Conservation (phyloP, 139 green algal genomes). For the Chlorella vulgaris region DNA sequence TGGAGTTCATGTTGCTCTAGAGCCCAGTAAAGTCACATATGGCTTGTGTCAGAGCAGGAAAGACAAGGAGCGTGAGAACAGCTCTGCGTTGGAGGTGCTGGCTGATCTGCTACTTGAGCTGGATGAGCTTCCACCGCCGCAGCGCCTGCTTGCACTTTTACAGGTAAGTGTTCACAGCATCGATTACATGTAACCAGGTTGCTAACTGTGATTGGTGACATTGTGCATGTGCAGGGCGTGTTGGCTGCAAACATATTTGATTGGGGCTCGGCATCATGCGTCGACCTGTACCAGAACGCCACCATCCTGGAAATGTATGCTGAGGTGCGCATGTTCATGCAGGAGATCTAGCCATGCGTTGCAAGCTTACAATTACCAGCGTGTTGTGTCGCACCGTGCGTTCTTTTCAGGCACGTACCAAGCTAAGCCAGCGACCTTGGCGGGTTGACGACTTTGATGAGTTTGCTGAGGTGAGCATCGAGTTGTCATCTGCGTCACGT, state of each 20-base stretch:
- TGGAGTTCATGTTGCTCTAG: no score
- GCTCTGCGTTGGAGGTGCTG: conserved; percentile 87
- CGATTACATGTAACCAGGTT: no score
- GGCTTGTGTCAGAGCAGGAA: no score
- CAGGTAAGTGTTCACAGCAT: conserved; percentile 47
- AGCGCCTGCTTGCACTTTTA: conserved; percentile 83
- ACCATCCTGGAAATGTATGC: conserved; percentile 97
- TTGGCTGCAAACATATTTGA: conserved; percentile 99
- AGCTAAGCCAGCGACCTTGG: conserved; percentile 86
- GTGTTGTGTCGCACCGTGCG: no score
- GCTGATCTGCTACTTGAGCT: conserved; percentile 93
- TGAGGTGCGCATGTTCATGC: conserved; percentile 8
- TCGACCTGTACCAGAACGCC: conserved; percentile 91
- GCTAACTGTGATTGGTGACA: no score
- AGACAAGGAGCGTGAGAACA: conserved; percentile 91
- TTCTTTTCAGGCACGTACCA: conserved; percentile 53
- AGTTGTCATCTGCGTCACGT: neutral
- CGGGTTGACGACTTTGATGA: conserved; percentile 86
- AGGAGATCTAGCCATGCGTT: neutral
- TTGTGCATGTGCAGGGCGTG: conserved; percentile 60
- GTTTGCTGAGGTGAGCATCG: conserved; percentile 42
- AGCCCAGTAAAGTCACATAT: no score
- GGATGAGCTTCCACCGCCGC: conserved; percentile 66
- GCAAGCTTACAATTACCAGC: neutral
- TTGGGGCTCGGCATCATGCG: conserved; percentile 90